Conservation (phyloP, 2,329 filamentous ascomycete genomes). For the Venturia carpophila region DNA sequence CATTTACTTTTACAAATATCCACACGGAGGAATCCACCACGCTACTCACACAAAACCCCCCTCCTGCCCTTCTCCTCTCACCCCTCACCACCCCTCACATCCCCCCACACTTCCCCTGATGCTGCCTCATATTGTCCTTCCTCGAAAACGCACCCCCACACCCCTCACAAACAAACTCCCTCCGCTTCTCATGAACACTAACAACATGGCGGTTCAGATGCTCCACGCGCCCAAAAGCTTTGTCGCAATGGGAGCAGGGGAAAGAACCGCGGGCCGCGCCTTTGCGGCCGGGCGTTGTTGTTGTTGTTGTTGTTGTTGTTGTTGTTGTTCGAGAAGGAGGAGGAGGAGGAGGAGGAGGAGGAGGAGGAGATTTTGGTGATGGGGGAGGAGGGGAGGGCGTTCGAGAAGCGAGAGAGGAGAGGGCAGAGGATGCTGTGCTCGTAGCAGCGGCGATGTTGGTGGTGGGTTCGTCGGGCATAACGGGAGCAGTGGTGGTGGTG, state of each 20-base stretch:
- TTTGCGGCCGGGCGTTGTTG: not conserved
- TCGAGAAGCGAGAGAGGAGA: not conserved
- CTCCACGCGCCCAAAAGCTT: not conserved
- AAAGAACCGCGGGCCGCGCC: not conserved
- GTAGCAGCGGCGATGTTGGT: not conserved
- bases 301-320: too few species aligned
- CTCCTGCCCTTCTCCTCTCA: too few species aligned
- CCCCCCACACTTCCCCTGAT: conserved; percentile 12
- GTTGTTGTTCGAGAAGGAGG: too few species aligned
- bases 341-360: too few species aligned
- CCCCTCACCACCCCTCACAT: not conserved
- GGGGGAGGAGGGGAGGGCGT: not conserved
- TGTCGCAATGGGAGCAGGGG: not conserved
- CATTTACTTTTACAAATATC: too few species aligned
- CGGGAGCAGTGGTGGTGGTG: not conserved
- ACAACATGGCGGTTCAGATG: not conserved
- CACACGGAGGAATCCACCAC: too few species aligned
- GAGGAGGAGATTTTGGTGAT: not conserved
- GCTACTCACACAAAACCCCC: too few species aligned
- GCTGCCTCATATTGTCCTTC: conserved; percentile 8
- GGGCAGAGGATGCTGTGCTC: not conserved
- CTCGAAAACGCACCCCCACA: not conserved
- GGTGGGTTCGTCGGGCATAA: too few species aligned
- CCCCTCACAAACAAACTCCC: not conserved
- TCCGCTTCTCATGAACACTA: conserved; percentile 3